Evolutionary conservation across 495 filamentous ascomycete species (phyloP), one percentile per base, ranked within the genome.

Genomic region (Apodospora peruviana): DNA sequence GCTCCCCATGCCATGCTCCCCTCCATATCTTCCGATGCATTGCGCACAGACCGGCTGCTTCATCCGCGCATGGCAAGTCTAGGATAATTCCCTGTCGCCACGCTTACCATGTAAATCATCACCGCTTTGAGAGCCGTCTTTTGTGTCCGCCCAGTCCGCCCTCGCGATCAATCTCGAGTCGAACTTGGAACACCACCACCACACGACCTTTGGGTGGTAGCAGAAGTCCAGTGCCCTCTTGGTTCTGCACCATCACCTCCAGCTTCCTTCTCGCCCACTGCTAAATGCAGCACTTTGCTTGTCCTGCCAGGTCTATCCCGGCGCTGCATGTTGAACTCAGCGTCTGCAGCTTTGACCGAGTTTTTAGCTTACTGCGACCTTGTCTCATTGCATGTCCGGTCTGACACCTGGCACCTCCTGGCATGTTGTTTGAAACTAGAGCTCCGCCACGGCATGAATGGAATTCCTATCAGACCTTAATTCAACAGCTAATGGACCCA

Each of bases 11-110:
- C 45, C 54, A 53, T 47, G 46, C 46, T 32, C 40, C 45, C 42
- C 46, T 46, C 47, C 39, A 41, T 46, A 55, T 41, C 27, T 29
- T 51, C 53, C 53, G 48, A 55, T 51, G 53, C 53, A 55, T n/a
- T 24, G 40, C 43, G 53, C 48, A 55, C 53, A 54, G 53, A 48
- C 53, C 43, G 53, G 40, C 43, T 39, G 19, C 45, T 44, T 34
- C 37, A 38, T 24, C 53, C 43, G 29, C 48, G 43, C 48, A 55
- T 55, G 53, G 53, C 53, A 46, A 21, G 43, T 40, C 48, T 38
- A 50, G 53, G 53, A 55, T 55, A 51, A 51, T 51, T 51, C 55
- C 55, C 55, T 58, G 52, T 48, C 39, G 38, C 55, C 55, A 58
- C 36, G 52, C 55, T 46, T 46, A 17, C 34, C 29, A 24, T 38